These are phyloP conservation scores for Trichoderma sp. DNA, from an alignment of 2,329 filamentous ascomycete genomes.

Conservation along the genomic window DNA sequence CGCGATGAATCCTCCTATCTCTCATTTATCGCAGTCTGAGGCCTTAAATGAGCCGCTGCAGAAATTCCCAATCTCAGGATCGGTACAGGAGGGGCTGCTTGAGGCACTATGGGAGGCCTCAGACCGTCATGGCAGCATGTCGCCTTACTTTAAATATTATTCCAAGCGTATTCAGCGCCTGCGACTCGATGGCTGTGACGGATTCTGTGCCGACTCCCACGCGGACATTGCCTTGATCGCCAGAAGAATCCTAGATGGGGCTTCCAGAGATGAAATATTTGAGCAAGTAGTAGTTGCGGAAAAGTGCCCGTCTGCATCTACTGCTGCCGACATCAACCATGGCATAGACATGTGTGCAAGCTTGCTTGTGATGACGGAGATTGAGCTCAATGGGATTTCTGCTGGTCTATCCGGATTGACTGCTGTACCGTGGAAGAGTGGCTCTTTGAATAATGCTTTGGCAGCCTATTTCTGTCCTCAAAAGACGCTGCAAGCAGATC, in stretches of 20 bases:
- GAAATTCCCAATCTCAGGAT: background rate
- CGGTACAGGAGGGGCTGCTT: background rate
- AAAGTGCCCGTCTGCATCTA: background rate
- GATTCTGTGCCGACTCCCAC: background rate
- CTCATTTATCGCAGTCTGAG: background rate
- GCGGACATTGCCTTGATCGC: background rate
- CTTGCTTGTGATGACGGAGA: slow-evolving; percentile 5
- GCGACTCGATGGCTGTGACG: background rate
- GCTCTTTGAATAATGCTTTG: background rate
- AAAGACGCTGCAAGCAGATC: background rate
- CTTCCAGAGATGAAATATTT: background rate
- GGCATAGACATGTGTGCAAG: slow-evolving; percentile 11
- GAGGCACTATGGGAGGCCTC: slow-evolving; percentile 6
- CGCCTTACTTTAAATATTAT: slow-evolving; percentile 3
- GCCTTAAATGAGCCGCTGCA: background rate
- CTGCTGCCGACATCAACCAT: background rate
- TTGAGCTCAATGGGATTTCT: background rate
- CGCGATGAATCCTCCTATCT: background rate
- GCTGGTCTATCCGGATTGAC: background rate
- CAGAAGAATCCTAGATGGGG: background rate
- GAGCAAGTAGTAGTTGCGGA: background rate
- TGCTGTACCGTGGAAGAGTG: background rate
- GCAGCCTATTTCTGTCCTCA: background rate
- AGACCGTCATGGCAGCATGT: background rate
- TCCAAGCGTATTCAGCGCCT: background rate